These are phyloP conservation scores for Paralagenidium karlingii DNA, from an alignment of 352 stramenopile genomes.

Conservation along the genomic window DNA sequence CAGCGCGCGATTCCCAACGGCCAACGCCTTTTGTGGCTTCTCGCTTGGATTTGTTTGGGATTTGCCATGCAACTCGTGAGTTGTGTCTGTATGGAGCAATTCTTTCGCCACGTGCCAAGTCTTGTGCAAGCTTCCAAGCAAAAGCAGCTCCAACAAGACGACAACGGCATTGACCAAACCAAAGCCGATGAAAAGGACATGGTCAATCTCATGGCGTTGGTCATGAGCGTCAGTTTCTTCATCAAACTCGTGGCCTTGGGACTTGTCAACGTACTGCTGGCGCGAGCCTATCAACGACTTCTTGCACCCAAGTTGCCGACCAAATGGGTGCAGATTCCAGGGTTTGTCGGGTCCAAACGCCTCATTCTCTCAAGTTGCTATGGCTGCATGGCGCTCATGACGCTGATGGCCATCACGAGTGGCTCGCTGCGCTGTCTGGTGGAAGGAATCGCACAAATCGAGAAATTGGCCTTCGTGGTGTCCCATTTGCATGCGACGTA, in stretches of 20 bases:
- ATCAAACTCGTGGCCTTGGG: conserved; percentile 14
- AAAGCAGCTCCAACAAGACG: background rate
- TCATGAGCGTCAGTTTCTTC: conserved; percentile 28
- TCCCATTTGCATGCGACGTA: too few relatives aligned
- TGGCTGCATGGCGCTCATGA: too few relatives aligned
- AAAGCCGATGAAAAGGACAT: background rate
- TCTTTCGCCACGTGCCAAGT: background rate
- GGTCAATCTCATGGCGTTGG: conserved; percentile 4
- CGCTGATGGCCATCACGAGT: too few relatives aligned
- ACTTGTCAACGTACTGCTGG: conserved; percentile 21
- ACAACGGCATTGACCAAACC: background rate
- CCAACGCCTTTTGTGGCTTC: too few relatives aligned
- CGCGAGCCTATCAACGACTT: conserved; percentile 31
- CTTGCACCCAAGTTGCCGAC: conserved; percentile 28
- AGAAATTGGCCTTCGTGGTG: too few relatives aligned
- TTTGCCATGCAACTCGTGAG: background rate
- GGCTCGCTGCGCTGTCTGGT: too few relatives aligned
- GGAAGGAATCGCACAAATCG: too few relatives aligned
- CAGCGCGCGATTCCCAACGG: too few relatives aligned
- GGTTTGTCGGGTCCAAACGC: conserved; percentile 48
- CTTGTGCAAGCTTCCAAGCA: background rate
- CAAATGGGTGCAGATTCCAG: conserved; percentile 31
- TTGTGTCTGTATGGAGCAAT: conserved; percentile 8
- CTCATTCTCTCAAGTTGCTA: too few relatives aligned
- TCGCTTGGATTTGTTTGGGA: too few relatives aligned